phyloP scores from a whole-genome alignment of 768 basidiomycete genomes.

The Podaxis sp. region DNA sequence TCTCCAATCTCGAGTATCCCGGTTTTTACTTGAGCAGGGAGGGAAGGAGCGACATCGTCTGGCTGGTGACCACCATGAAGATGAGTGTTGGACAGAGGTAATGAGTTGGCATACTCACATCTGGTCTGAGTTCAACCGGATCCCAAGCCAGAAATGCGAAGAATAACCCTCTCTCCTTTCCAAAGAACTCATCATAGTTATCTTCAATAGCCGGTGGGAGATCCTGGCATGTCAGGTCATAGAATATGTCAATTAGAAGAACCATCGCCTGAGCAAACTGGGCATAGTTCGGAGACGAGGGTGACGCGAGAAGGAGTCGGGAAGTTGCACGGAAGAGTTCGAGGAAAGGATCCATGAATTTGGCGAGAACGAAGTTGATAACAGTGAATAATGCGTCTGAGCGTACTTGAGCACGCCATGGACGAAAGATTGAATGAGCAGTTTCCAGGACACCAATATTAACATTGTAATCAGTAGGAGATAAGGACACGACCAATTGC shows the following conservation, averaged over 20 bases:
- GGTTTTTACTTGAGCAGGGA: conserved; percentile 89
- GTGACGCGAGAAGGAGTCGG: conserved; percentile 40
- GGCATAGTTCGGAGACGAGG: conserved; percentile 36
- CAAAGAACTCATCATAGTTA: conserved; percentile 78
- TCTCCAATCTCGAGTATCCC: conserved; percentile 88
- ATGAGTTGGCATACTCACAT: conserved; percentile 43
- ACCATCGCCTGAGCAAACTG: conserved; percentile 71
- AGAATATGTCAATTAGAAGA: conserved; percentile 81
- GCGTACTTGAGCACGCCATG: conserved; percentile 89
- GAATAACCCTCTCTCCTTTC: conserved; percentile 62
- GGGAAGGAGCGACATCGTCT: conserved; percentile 78
- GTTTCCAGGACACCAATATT: conserved; percentile 92
- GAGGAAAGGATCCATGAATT: conserved; percentile 83
- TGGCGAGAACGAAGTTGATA: conserved; percentile 85
- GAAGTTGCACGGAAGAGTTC: conserved; percentile 74
- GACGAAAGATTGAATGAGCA: conserved; percentile 92
- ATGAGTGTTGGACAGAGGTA: background rate
- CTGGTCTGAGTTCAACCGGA: conserved; percentile 58
- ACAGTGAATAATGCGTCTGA: conserved; percentile 83
- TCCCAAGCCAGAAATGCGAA: conserved; percentile 82
- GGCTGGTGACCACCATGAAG: conserved; percentile 35
- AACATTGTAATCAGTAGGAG: conserved; percentile 72
- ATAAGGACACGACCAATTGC: conserved; percentile 88
- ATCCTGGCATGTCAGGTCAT: conserved; percentile 94
- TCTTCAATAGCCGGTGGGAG: conserved; percentile 94